phyloP scores from a whole-genome alignment of 164 flowering plant genomes.

The Aristolochia fimbriata region DNA sequence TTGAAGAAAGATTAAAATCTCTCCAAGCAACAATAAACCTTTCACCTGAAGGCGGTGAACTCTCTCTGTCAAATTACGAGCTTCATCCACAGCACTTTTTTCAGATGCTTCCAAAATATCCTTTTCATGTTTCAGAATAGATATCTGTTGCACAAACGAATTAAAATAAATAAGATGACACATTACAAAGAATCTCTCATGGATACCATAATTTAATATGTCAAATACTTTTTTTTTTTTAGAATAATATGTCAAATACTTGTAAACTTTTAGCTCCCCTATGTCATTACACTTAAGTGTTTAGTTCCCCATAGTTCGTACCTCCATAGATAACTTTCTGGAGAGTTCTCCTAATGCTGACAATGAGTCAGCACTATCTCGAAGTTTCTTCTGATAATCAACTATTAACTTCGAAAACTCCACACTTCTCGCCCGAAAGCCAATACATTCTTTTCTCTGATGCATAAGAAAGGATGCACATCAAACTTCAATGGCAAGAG shows the following conservation, averaged over 20 bases:
- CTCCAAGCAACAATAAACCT: not conserved
- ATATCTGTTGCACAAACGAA: slow-evolving; percentile 31
- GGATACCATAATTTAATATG: not conserved
- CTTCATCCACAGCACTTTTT: slow-evolving; percentile 82
- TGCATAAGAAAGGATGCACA: not conserved
- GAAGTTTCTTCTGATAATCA: slow-evolving; percentile 66
- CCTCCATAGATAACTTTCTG: slow-evolving; percentile 74
- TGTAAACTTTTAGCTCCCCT: too few species aligned
- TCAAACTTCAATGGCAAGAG: too few species aligned
- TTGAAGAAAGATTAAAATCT: not conserved
- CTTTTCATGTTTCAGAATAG: slow-evolving; percentile 69
- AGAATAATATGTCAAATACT: too few species aligned
- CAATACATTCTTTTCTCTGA: slow-evolving; percentile 59
- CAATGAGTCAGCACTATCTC: slow-evolving; percentile 63
- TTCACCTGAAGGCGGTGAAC: slow-evolving; percentile 74
- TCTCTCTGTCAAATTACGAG: slow-evolving; percentile 62
- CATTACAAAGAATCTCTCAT: not conserved
- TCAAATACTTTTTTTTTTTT: too few species aligned
- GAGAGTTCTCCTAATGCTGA: slow-evolving; percentile 59
- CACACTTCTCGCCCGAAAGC: slow-evolving; percentile 57
- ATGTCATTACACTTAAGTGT: too few species aligned
- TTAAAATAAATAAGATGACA: not conserved
- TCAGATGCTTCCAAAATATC: slow-evolving; percentile 66
- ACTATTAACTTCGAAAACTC: slow-evolving; percentile 78
- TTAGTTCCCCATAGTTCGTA: slow-evolving; percentile 9